Evolutionary conservation across 1,284 basidiomycete species (phyloP).

Genomic region (Mixia osmundae): DNA sequence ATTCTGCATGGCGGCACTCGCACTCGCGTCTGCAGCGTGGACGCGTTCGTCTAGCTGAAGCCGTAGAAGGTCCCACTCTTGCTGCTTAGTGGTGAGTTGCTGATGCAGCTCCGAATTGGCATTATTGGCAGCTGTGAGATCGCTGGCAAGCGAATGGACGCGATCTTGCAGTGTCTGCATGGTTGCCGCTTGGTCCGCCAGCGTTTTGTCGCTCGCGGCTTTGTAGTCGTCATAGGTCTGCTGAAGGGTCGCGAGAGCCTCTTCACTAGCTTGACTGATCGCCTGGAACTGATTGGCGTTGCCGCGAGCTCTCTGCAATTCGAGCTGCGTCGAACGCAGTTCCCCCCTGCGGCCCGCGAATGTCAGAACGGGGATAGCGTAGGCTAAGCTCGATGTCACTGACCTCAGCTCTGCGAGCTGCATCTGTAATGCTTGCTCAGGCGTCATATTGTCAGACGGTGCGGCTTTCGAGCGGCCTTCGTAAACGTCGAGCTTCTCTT

Average conservation of each 20-base stretch:
- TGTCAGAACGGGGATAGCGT: too few relatives aligned
- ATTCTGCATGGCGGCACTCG: conserved; percentile 38
- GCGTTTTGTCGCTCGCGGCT: conserved; percentile 37
- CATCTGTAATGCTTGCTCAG: conserved; percentile 54
- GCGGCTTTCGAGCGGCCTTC: conserved; percentile 36
- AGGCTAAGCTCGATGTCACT: conserved; percentile 14
- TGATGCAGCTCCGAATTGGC: conserved; percentile 38
- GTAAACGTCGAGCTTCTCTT: conserved; percentile 65
- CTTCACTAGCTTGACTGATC: conserved; percentile 56
- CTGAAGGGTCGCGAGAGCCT: conserved; percentile 43
- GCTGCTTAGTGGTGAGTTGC: conserved; percentile 32
- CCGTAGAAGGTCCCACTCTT: conserved; percentile 44
- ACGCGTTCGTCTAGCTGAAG: conserved; percentile 24
- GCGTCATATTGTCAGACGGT: conserved; percentile 29
- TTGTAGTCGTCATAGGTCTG: conserved; percentile 56
- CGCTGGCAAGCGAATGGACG: conserved; percentile 32
- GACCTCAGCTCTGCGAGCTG: conserved; percentile 64
- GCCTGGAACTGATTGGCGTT: conserved; percentile 64
- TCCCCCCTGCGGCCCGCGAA: too few relatives aligned
- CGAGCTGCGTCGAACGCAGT: conserved; percentile 48
- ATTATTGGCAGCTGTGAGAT: conserved; percentile 31
- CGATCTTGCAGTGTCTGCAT: conserved; percentile 39
- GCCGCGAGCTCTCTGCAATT: conserved; percentile 39
- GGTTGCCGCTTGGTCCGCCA: conserved; percentile 39
- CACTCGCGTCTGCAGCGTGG: conserved; percentile 34